phyloP scores from a whole-genome alignment of 495 filamentous ascomycete genomes.

The Cladorrhinum samala region DNA sequence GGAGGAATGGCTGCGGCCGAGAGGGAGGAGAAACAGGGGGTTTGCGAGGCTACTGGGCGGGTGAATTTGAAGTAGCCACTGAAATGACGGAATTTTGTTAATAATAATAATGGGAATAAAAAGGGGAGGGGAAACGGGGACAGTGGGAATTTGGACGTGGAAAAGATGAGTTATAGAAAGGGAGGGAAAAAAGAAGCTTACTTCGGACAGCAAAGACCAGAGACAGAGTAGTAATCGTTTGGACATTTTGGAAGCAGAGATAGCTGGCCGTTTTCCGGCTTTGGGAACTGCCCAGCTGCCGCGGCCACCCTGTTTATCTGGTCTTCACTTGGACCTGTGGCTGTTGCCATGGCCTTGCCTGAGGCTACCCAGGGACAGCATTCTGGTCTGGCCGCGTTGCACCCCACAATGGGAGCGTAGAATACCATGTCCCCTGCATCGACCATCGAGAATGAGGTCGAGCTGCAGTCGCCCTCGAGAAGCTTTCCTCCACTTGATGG shows the following conservation, averaged over 20 bases:
- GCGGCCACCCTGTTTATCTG: conserved; percentile 6
- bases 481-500: conserved; percentile 10
- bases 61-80: conserved; percentile 27
- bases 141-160: too few species aligned
- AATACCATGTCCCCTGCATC: conserved; percentile 14
- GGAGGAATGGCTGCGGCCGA: conserved; percentile 9
- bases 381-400: conserved; percentile 15
- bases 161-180: too few species aligned
- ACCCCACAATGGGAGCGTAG: conserved; percentile 22
- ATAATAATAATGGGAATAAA: neutral
- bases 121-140: neutral
- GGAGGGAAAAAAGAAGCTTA: too few species aligned
- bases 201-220: conserved; percentile 23
- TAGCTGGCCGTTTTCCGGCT: conserved; percentile 8
- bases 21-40: conserved; percentile 24
- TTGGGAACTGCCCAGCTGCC: conserved; percentile 14
- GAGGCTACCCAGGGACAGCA: conserved; percentile 22
- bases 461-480: conserved; percentile 12
- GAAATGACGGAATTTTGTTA: too few species aligned
- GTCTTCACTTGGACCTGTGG: neutral
- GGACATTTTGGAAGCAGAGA: conserved; percentile 14
- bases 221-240: conserved; percentile 23
- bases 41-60: conserved; percentile 14
- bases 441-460: conserved; percentile 19
- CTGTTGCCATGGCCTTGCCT: neutral